Evolutionary conservation across 805 yeast species (phyloP).

Genomic region (Lachancea mirantina): DNA sequence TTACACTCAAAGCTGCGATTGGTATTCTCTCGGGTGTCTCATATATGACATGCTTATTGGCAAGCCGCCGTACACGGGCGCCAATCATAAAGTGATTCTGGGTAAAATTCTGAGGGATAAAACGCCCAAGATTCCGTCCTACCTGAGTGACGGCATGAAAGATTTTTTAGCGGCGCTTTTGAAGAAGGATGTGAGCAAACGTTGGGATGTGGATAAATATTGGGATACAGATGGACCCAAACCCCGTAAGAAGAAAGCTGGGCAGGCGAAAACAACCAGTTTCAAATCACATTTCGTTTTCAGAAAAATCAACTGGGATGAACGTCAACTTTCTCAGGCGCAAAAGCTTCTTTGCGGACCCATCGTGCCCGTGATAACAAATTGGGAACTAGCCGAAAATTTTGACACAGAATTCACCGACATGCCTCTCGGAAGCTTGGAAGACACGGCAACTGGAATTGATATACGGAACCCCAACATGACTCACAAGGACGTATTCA

Average conservation of each 20-base stretch:
- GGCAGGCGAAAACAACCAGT: slow-evolving; percentile 25
- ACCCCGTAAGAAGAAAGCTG: slow-evolving; percentile 24
- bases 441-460: slow-evolving; percentile 15
- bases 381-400: slow-evolving; percentile 78
- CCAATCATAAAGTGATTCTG: slow-evolving; percentile 64
- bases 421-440: slow-evolving; percentile 43
- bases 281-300: slow-evolving; percentile 67
- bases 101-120: slow-evolving; percentile 68
- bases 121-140: slow-evolving; percentile 56
- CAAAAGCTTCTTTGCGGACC: slow-evolving; percentile 54
- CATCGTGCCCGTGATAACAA: slow-evolving; percentile 71
- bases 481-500: slow-evolving; percentile 23
- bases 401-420: slow-evolving; percentile 74
- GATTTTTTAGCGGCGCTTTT: slow-evolving; percentile 61
- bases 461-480: slow-evolving; percentile 3
- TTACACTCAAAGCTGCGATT: slow-evolving; percentile 75
- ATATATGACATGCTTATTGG: slow-evolving; percentile 76
- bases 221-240: slow-evolving; percentile 33
- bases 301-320: slow-evolving; percentile 66
- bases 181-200: slow-evolving; percentile 60
- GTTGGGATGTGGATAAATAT: slow-evolving; percentile 53
- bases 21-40: slow-evolving; percentile 89
- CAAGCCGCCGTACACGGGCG: slow-evolving; percentile 83
- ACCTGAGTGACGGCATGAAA: slow-evolving; percentile 71
- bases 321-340: slow-evolving; percentile 43